phyloP scores from a whole-genome alignment of 805 yeast species.

The Priceomyces melissophilus region DNA sequence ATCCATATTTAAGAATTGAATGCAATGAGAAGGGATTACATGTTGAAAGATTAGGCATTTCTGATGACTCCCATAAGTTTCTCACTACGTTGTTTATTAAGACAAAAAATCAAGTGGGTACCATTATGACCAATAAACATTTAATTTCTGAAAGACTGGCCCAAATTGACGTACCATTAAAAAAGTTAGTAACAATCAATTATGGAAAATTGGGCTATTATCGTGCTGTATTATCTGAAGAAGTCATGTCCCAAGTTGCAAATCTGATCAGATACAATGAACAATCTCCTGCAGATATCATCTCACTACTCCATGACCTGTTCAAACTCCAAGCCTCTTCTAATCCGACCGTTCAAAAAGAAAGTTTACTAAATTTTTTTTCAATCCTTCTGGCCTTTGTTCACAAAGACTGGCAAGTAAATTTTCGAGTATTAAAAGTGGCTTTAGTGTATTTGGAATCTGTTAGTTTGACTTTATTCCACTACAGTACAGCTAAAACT shows the following conservation, averaged over 20 bases:
- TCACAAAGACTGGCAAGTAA: constrained; percentile 16
- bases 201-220: constrained; percentile 45
- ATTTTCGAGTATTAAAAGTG: constrained; percentile 32
- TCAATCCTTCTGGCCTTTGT: constrained; percentile 25
- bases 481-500: constrained; percentile 21
- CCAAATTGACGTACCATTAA: constrained; percentile 25
- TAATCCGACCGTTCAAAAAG: constrained; percentile 19
- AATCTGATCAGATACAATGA: constrained; percentile 11
- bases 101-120: constrained; percentile 25
- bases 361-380: constrained; percentile 19
- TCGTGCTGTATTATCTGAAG: constrained; percentile 44
- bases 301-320: constrained; percentile 37
- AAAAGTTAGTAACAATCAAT: constrained; percentile 40
- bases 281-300: constrained; percentile 28
- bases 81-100: constrained; percentile 57
- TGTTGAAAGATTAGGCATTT: neutral
- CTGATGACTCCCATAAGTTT: constrained; percentile 19
- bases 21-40: neutral
- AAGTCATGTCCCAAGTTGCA: constrained; percentile 19
- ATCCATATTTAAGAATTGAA: constrained; percentile 42
- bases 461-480: constrained; percentile 27
- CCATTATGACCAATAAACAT: constrained; percentile 27
- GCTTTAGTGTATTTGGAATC: constrained; percentile 34
- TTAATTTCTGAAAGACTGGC: constrained; percentile 42
- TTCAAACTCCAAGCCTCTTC: constrained; percentile 20